Base-by-base conservation (phyloP, 1,284 basidiomycete species). In the Anthracocystis walkeri region DNA sequence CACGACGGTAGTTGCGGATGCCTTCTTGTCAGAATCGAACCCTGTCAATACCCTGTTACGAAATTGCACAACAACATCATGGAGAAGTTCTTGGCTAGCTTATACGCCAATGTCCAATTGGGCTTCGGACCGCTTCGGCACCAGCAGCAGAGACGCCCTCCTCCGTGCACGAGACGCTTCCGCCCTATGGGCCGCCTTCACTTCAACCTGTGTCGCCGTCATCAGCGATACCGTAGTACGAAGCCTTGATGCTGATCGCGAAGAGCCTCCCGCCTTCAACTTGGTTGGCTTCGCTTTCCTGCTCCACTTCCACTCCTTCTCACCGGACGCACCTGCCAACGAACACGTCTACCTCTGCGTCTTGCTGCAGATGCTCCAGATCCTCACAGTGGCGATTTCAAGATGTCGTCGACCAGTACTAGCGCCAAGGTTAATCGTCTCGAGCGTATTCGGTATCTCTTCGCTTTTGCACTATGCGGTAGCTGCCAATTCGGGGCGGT, bases 331-430 rank as follows among this genome's bases (percentile, higher is more conserved):
- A 14, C 62, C 65, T 7, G 76, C 80, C 31, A 78, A 73, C 49
- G 66, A 78, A 29, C 78, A 82, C 55, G 79, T 82, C 31, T 81
- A 77, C 53, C 69, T 84, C 38, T 77, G 79, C 63, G 57, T 82
- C 27, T 60, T 81, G 14, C 59, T 78, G 11, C 75, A 81, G 41
- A 41, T 82, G 35, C 65, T 78, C 0, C 80, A 84, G 59, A 71
- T 83, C n/a, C 27, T 75, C 3, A 40, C 65, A 4, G 56, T 79
- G 29, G 60, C 67, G 2, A 14, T 77, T 4, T 58, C 72, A 7
- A 51, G 69, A 38, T 76, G 68, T 56, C 58, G 61, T 12, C 57
- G 62, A 7, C 68, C 76, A 0, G 79, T 78, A 18, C 21, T 65
- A 1, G 60, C 73, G 1, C 70, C 71, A 14, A 77, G 79, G 3